These are phyloP conservation scores for Gaeumannomyces sp. DNA, from an alignment of 2,329 filamentous ascomycete genomes.

Conservation along the genomic window DNA sequence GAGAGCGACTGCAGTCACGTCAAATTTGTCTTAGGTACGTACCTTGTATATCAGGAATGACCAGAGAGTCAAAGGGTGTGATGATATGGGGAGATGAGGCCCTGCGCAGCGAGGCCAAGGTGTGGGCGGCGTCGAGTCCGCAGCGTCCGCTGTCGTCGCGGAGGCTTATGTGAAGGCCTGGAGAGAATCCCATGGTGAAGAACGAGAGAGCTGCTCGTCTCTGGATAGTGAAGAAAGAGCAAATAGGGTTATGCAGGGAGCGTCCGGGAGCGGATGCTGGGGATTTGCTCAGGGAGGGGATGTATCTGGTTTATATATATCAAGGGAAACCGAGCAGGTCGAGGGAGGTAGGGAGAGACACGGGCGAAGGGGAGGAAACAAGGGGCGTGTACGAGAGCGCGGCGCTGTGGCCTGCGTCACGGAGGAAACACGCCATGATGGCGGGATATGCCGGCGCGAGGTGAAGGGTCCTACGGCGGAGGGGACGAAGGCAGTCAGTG, in stretches of 20 bases:
- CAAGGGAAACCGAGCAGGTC: neutral
- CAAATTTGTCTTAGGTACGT: neutral
- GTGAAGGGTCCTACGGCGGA: neutral
- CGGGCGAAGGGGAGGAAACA: neutral
- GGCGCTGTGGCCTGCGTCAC: neutral
- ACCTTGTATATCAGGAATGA: neutral
- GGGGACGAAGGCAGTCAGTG: neutral
- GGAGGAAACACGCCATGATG: neutral
- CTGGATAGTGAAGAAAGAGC: neutral
- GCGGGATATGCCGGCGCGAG: neutral
- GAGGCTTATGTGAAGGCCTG: neutral
- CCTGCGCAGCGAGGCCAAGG: neutral
- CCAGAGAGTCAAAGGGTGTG: neutral
- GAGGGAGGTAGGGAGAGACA: too few relatives aligned
- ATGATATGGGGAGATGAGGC: neutral
- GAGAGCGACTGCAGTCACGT: neutral
- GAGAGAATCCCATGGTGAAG: neutral
- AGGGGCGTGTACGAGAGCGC: neutral
- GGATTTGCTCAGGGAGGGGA: neutral
- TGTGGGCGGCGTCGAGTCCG: neutral
- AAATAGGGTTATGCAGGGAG: neutral
- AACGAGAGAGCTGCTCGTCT: neutral
- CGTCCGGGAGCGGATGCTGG: neutral
- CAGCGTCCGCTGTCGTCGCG: neutral
- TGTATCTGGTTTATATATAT: neutral